A percentile compares a stretch with the other conserved stretches of the same genome.
Conservation (phyloP, 2,329 filamentous ascomycete species). For the Keithomyces neogunnii region DNA sequence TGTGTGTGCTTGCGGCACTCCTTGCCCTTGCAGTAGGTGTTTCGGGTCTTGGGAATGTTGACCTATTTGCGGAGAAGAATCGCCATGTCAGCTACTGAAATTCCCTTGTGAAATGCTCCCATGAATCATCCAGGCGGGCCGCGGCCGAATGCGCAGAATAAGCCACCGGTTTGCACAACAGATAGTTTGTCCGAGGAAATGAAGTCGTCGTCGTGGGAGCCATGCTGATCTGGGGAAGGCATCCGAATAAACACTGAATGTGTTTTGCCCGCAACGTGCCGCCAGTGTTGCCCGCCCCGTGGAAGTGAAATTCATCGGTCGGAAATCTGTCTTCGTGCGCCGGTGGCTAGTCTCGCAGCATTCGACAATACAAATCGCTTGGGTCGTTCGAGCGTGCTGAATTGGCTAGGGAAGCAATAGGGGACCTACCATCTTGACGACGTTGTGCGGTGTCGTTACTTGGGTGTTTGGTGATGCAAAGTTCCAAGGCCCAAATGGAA, state of each 20-base stretch:
- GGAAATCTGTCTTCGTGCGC: conserved; percentile 22
- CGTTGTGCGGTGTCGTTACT: conserved; percentile 33
- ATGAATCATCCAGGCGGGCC: not conserved
- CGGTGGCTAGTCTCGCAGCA: conserved; percentile 14
- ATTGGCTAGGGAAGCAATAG: conserved; percentile 10
- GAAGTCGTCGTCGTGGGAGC: no score
- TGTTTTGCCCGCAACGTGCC: no score
- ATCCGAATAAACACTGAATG: no score
- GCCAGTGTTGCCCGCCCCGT: not conserved
- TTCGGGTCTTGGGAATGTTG: conserved; percentile 97
- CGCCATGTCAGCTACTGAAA: conserved; percentile 5
- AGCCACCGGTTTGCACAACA: no score
- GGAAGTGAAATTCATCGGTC: not conserved
- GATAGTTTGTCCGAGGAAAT: no score
- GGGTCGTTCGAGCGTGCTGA: conserved; percentile 4
- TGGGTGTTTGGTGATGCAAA: conserved; percentile 34
- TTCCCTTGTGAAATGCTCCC: not conserved
- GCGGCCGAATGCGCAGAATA: not conserved
- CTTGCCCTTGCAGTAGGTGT: conserved; percentile 97
- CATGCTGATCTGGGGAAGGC: no score
- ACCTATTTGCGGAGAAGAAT: conserved; percentile 45
- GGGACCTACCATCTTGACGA: conserved; percentile 41
- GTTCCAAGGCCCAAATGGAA: conserved; percentile 23
- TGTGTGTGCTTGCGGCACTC: conserved; percentile 87
- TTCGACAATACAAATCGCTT: conserved; percentile 4